Conservation (phyloP, 2,329 filamentous ascomycete species). For the Arthroderma sp. region DNA sequence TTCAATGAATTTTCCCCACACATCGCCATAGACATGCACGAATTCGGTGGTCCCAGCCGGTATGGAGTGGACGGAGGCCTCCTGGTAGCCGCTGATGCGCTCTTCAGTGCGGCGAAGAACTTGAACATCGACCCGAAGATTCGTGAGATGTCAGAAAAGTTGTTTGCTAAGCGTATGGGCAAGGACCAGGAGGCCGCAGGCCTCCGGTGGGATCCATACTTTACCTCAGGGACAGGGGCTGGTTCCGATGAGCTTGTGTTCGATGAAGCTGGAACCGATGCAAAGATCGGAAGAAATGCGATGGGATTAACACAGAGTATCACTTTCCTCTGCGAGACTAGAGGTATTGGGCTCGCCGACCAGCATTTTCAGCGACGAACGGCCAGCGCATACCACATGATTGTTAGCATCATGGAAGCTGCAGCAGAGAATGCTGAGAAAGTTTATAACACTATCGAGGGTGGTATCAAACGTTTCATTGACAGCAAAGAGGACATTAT, state of each 20-base stretch:
- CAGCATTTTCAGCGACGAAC: conserved; percentile 4
- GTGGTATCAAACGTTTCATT: conserved; percentile 2
- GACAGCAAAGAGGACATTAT: conserved; percentile 3
- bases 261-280: conserved; percentile 2
- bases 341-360: conserved; percentile 3
- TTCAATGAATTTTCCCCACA: conserved; percentile 1
- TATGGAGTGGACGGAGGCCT: conserved; percentile 1
- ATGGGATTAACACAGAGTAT: conserved; percentile 3
- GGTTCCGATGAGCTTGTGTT: conserved; percentile 1
- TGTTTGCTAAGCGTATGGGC: conserved; percentile 4
- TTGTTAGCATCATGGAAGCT: conserved; percentile 1
- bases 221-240: not conserved
- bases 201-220: conserved; percentile 3
- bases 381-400: conserved; percentile 1
- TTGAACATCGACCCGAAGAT: conserved; percentile 3
- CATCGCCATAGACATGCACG: conserved; percentile 4
- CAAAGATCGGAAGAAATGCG: conserved; percentile 6
- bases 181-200: conserved; percentile 3
- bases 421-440: conserved; percentile 3
- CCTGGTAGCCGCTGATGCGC: conserved; percentile 1
- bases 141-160: conserved; percentile 3
- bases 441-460: conserved; percentile 3
- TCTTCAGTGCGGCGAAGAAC: conserved; percentile 5
- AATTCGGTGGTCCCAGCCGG: not conserved
- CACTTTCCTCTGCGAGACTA: conserved; percentile 4